Evolutionary conservation across 1,139 yeast species (phyloP).

Genomic region (Suhomyces coccinellae): DNA sequence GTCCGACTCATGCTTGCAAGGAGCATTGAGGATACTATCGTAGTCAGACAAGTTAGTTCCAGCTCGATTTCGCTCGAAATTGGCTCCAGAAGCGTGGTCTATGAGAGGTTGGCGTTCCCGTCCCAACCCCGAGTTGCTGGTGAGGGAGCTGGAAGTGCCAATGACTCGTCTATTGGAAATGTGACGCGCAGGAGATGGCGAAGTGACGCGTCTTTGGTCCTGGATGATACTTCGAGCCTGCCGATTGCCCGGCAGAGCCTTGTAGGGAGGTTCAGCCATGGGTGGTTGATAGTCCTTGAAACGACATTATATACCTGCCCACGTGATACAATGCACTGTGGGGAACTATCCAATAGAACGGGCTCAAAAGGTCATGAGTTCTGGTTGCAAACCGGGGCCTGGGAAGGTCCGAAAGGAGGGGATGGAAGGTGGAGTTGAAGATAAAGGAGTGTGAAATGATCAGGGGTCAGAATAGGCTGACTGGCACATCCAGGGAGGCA

Average conservation of each 20-base stretch:
- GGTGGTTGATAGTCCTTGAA: not conserved
- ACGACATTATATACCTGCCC: not conserved
- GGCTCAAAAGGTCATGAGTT: not conserved
- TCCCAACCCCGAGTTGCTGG: not conserved
- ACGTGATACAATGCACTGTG: conserved; percentile 1
- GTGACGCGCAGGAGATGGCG: conserved; percentile 36
- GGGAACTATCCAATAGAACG: not conserved
- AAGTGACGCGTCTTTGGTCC: conserved; percentile 19
- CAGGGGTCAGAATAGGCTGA: too few species aligned
- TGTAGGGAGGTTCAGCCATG: conserved; percentile 8
- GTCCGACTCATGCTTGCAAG: conserved; percentile 11
- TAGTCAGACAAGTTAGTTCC: not conserved
- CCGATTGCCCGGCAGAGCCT: conserved; percentile 7
- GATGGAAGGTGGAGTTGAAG: not conserved
- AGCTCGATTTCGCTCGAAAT: not conserved
- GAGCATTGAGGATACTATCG: conserved; percentile 1
- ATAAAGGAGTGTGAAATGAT: not conserved
- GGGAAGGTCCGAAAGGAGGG: not conserved
- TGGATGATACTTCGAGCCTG: conserved; percentile 2
- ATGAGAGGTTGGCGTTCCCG: conserved; percentile 25
- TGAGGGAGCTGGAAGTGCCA: not conserved
- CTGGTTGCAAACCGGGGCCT: too few species aligned
- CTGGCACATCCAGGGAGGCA: too few species aligned
- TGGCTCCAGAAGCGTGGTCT: conserved; percentile 7
- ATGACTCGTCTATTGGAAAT: conserved; percentile 36